Evolutionary conservation across 306 rosid species (phyloP).

Genomic region (Glycine tomentella): DNA sequence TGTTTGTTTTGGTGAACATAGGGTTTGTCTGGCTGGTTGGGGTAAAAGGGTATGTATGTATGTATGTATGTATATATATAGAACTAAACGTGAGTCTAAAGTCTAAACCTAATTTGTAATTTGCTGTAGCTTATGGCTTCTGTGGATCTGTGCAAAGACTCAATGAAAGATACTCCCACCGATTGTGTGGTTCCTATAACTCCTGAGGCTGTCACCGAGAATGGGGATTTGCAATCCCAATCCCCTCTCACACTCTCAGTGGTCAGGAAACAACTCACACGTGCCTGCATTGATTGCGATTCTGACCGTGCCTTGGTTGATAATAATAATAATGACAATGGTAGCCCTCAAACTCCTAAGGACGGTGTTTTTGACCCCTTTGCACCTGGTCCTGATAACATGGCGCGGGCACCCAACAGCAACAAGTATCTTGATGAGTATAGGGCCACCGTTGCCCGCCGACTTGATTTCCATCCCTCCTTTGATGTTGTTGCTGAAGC

Average conservation of each 20-base stretch:
- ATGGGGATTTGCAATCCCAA: constrained; percentile 56
- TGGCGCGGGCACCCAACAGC: constrained; percentile 58
- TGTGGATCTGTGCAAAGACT: constrained; percentile 41
- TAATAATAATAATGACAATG: constrained; percentile 16
- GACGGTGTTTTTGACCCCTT: constrained; percentile 79
- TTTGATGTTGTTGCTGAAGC: neutral
- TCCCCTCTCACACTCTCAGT: constrained; percentile 56
- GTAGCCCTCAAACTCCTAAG: constrained; percentile 71
- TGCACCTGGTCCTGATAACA: constrained; percentile 67
- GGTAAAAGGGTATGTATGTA: too few relatives aligned
- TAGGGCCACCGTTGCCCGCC: constrained; percentile 55
- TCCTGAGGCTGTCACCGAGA: constrained; percentile 66
- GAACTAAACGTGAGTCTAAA: neutral
- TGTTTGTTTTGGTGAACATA: too few relatives aligned
- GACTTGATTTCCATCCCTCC: constrained; percentile 61
- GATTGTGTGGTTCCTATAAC: constrained; percentile 66
- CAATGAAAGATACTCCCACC: constrained; percentile 28
- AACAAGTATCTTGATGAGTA: constrained; percentile 53
- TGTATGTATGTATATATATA: neutral
- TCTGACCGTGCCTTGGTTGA: neutral
- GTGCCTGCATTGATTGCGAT: constrained; percentile 37
- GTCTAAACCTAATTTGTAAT: neutral
- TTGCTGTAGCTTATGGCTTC: constrained; percentile 53
- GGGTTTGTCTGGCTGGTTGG: too few relatives aligned
- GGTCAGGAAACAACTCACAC: constrained; percentile 49